Conservation (phyloP, 495 filamentous ascomycete genomes). For the Podospora fimiseda region DNA sequence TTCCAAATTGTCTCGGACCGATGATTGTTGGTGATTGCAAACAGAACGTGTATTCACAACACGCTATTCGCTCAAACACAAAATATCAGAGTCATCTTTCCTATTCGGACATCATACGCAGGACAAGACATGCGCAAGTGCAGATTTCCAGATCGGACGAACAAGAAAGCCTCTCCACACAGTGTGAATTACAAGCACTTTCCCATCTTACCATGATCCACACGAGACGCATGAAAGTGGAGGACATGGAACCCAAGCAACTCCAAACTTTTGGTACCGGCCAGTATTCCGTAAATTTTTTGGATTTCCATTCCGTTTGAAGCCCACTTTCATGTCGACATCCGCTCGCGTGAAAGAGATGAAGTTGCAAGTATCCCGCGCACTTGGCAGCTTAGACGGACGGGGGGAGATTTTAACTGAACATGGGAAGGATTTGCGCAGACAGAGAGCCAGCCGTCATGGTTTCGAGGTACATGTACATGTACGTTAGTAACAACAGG, state of each 20-base stretch:
- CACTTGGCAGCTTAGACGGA: not conserved
- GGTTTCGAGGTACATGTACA: too few relatives aligned
- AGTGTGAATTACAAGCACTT: not conserved
- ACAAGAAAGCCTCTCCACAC: not conserved
- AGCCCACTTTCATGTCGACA: not conserved
- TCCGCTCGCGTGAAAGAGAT: not conserved
- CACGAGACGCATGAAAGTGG: not conserved
- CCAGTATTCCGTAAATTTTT: not conserved
- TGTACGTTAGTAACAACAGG: too few relatives aligned
- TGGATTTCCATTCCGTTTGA: not conserved
- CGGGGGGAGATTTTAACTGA: not conserved
- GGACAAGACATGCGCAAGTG: too few relatives aligned
- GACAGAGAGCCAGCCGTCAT: not conserved
- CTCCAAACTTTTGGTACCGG: not conserved
- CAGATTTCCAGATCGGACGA: not conserved
- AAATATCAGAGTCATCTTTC: too few relatives aligned
- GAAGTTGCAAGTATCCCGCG: slow-evolving; percentile 1
- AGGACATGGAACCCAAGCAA: not conserved
- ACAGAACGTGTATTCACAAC: too few relatives aligned
- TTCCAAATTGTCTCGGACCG: not conserved
- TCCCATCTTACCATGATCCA: not conserved
- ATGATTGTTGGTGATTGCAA: too few relatives aligned
- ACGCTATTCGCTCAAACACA: too few relatives aligned
- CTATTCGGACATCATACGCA: too few relatives aligned
- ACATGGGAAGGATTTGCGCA: slow-evolving; percentile 4